phyloP scores from a whole-genome alignment of 352 stramenopile species.

The Pythium phragmitis region DNA sequence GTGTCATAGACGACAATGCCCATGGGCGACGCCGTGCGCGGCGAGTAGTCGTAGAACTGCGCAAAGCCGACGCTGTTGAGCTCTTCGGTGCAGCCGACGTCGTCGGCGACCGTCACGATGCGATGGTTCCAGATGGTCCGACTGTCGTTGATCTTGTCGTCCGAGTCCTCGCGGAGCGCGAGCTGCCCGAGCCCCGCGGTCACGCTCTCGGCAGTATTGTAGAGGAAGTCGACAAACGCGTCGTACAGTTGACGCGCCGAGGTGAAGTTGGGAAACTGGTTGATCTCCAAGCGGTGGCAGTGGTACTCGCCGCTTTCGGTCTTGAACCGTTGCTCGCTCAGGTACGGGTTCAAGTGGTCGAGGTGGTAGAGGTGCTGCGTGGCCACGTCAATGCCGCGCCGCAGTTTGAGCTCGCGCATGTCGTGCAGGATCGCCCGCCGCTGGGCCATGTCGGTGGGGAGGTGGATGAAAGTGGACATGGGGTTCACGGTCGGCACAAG shows the following conservation, averaged over 20 bases:
- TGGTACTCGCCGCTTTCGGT: constrained; percentile 8
- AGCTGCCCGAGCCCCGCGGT: constrained; percentile 38
- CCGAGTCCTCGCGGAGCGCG: constrained; percentile 39
- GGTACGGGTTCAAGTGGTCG: constrained; percentile 16
- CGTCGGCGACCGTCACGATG: constrained; percentile 29
- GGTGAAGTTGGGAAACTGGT: constrained; percentile 34
- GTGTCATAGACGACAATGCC: constrained; percentile 44
- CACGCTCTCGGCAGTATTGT: constrained; percentile 45
- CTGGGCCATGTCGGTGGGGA: constrained; percentile 5
- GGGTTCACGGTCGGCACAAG: constrained; percentile 3
- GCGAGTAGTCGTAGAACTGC: constrained; percentile 5
- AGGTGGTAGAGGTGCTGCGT: constrained; percentile 12
- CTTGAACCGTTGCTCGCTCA: constrained; percentile 8
- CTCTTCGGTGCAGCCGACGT: constrained; percentile 32
- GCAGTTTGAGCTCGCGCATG: constrained; percentile 13
- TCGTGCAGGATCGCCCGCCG: constrained; percentile 4
- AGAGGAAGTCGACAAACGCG: constrained; percentile 29
- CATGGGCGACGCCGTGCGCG: constrained; percentile 6
- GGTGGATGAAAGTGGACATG: constrained; percentile 18
- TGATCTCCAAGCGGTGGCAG: constrained; percentile 32
- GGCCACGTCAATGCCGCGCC: constrained; percentile 2
- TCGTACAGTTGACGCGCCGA: constrained; percentile 38
- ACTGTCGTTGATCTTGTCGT: constrained; percentile 11
- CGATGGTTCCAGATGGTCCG: constrained; percentile 32
- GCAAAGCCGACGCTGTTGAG: constrained; percentile 36